Evolutionary conservation across 495 filamentous ascomycete genomes (phyloP), one percentile per base, ranked within the genome.

Genomic region (Halenospora varia): DNA sequence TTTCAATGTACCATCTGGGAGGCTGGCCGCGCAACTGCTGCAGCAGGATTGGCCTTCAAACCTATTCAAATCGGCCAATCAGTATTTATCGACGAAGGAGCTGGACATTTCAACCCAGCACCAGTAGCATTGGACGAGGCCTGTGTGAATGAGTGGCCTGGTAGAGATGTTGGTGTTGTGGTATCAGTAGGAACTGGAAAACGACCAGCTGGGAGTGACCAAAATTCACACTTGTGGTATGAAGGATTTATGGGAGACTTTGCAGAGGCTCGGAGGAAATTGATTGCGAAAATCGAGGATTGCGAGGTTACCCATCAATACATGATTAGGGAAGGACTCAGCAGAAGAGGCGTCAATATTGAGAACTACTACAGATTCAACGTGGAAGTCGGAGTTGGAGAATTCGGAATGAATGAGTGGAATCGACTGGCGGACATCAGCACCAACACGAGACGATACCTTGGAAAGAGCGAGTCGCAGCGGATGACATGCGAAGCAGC

Each of bases 351-450:
- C 19, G 89, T 97, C 51, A 88, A 85, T 60, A 81, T 85, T 48
- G 92, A 96, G 54, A 92, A 96, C 70, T 98, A 98, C 78, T 96
- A 91, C 71, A 88, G 94, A n/a, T 78, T 96, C 23, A 98, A 98
- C 59, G 94, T 97, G 22, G 93, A 97, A 66, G 88, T 96, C 3
- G 95, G 94, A 0, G 95, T 98, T 20, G 94, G 94, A 42, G 95
- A 98, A 66, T 97, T 97, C 68, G 93, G 89, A 48, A 96, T 98
- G 90, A 97, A 97, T 68, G 94, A 97, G 67, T 98, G 94, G 93
- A 84, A 90, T 66, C 84, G 94, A 3, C 76, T 98, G 13, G 86
- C 88, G 26, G 93, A 97, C 42, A 97, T 98, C 70, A 92, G 87
- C 72, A 96, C 90, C 35, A 89, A 86, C 67, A 97, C 94, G 0